phyloP scores from a whole-genome alignment of 495 filamentous ascomycete species.

The Barbatosphaeria neglecta region DNA sequence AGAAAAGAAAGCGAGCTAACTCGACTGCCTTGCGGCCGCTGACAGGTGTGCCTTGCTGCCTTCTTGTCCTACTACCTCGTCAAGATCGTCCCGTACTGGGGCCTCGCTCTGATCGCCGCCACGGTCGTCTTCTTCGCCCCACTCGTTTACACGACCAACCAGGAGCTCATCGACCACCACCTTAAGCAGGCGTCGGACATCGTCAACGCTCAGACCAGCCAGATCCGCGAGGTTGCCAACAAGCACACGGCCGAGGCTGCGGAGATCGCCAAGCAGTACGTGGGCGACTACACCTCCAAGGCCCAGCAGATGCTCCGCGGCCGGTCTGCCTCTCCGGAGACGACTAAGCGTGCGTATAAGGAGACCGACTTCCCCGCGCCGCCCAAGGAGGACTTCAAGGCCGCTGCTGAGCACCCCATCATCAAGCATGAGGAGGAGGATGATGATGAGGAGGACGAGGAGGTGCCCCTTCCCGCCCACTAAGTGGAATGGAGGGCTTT shows the following conservation, averaged over 20 bases:
- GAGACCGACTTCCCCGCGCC: slow-evolving; percentile 49
- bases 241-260: slow-evolving; percentile 72
- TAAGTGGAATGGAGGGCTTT: too few species aligned
- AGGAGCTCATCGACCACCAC: slow-evolving; percentile 83
- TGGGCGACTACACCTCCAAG: slow-evolving; percentile 74
- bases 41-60: slow-evolving; percentile 67
- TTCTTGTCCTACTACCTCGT: slow-evolving; percentile 88
- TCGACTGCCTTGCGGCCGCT: too few species aligned
- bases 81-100: slow-evolving; percentile 91
- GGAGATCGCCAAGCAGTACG: slow-evolving; percentile 65
- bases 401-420: slow-evolving; percentile 3
- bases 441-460: too few species aligned
- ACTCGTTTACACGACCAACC: slow-evolving; percentile 83
- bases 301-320: slow-evolving; percentile 58
- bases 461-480: neutral
- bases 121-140: slow-evolving; percentile 74
- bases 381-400: slow-evolving; percentile 32
- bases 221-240: slow-evolving; percentile 66
- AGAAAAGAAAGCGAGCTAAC: too few species aligned
- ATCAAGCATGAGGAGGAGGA: slow-evolving; percentile 20
- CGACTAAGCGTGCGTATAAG: slow-evolving; percentile 28
- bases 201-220: slow-evolving; percentile 67
- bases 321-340: slow-evolving; percentile 32
- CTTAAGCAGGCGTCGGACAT: slow-evolving; percentile 59
- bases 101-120: slow-evolving; percentile 66